A percentile compares a stretch with the other conserved stretches of the same genome.
phyloP scores from a whole-genome alignment of 306 rosid genomes.

The Pueraria montana region DNA sequence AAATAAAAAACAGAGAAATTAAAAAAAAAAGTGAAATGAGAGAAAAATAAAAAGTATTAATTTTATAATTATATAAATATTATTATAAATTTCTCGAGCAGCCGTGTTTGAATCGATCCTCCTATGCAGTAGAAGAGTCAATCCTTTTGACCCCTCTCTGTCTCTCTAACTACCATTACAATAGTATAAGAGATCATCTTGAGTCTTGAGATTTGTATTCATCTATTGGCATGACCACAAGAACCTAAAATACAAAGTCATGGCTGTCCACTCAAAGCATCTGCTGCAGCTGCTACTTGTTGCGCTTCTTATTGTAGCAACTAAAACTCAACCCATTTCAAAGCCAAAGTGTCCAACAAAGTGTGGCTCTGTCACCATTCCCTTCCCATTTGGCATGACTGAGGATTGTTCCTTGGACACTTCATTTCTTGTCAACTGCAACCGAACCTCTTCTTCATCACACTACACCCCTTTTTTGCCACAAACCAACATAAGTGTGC shows the following conservation, averaged over 20 bases:
- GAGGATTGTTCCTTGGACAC: conserved; percentile 34
- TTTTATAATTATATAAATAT: too few species aligned
- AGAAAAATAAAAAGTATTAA: too few species aligned
- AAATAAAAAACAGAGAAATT: too few species aligned
- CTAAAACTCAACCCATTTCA: neutral
- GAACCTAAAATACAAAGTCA: neutral
- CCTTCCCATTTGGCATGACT: conserved; percentile 48
- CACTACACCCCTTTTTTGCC: neutral
- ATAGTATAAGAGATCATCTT: too few species aligned
- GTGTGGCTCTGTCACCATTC: conserved; percentile 40
- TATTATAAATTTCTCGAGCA: too few species aligned
- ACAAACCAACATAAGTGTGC: neutral
- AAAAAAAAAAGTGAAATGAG: too few species aligned
- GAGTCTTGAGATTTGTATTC: neutral
- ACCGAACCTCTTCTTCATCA: neutral
- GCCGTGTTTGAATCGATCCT: neutral
- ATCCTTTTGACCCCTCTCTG: neutral
- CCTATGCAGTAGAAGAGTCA: neutral
- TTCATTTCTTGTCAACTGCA: conserved; percentile 43
- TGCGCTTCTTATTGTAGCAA: neutral
- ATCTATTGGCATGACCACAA: neutral
- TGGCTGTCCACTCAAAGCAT: neutral
- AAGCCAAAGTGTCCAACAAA: neutral
- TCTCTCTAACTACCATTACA: too few species aligned
- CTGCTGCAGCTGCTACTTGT: neutral